A percentile compares a stretch with the other conserved stretches of the same genome.
These are phyloP conservation scores for Lichina pygmaea DNA, from an alignment of 495 filamentous ascomycete species.

Conservation along the genomic window DNA sequence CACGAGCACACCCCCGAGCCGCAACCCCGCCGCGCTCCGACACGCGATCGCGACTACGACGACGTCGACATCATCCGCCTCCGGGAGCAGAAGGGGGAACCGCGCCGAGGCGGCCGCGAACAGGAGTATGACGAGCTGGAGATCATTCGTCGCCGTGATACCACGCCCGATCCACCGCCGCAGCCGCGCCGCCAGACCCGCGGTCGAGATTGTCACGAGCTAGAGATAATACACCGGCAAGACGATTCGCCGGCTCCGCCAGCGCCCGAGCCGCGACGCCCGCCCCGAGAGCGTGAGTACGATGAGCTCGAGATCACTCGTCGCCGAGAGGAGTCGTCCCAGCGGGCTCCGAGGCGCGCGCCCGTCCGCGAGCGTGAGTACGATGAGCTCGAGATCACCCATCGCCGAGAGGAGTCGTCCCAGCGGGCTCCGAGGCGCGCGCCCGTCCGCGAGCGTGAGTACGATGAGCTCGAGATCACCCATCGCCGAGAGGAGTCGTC, in stretches of 20 bases:
- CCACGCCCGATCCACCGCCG: slow-evolving; percentile 1
- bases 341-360: too few relatives aligned
- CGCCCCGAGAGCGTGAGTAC: slow-evolving; percentile 9
- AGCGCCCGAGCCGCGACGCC: neutral
- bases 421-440: too few relatives aligned
- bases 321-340: too few relatives aligned
- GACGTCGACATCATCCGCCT: neutral
- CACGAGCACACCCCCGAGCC: neutral
- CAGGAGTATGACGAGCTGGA: neutral
- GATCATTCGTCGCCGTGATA: neutral
- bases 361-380: slow-evolving; percentile 9
- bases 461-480: slow-evolving; percentile 14
- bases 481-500: too few relatives aligned
- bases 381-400: slow-evolving; percentile 13
- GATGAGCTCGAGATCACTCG: slow-evolving; percentile 7
- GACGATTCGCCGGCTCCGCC: neutral
- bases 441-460: slow-evolving; percentile 9
- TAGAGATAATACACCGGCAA: slow-evolving; percentile 13
- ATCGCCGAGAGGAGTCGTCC: too few relatives aligned
- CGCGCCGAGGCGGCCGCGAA: slow-evolving; percentile 3
- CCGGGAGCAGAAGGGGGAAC: slow-evolving; percentile 10
- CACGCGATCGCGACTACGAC: neutral
- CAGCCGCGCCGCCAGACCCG: slow-evolving; percentile 7
- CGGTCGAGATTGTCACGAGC: slow-evolving; percentile 11
- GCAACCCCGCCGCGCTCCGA: neutral